Base-by-base conservation (phyloP, 1,284 basidiomycete genomes). In the Tetrapyrgos nigripes region DNA sequence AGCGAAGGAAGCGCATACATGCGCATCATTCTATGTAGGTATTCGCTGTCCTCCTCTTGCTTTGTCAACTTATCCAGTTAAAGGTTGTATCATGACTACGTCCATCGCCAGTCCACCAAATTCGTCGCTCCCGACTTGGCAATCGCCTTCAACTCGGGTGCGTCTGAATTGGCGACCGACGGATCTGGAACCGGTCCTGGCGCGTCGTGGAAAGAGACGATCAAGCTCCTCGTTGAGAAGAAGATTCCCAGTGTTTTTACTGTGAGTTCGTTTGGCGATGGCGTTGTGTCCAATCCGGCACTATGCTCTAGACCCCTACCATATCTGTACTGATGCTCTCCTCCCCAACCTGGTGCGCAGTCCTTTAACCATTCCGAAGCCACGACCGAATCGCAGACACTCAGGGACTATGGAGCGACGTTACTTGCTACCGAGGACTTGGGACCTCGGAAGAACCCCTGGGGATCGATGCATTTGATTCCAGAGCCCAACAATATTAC, bases 71-170 rank as follows among this genome's bases (percentile, higher is more conserved):
- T 14, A 33, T 48, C 14, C 14, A 19, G 6, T 8, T 33, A 11
- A 47, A 71, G 70, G 28, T 63, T 64, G 4, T 74, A 74, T 48
- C 72, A 74, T 47, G 60, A 62, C 10, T 71, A 60, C 58, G 63
- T 68, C 17, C 24, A 40, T 4, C 59, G 55, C 2, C 56, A 61
- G 29, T 68, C 58, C 1, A 26, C 23, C n/a, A 44, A 46, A 27
- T 69, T 67, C 58, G 58, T 47, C 14, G 65, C 59, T 21, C 74
- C 73, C 1, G 72, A 73, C 48, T 63, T 76, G 11, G 70, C 70
- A 2, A 61, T 74, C 29, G 73, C 71, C 1, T 75, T 75, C 63
- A 72, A 75, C 54, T 70, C 71, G 14, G 71, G 72, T 1, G 58
- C 64, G 11, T 69, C 67, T 0, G 64, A 67, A 33, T 60, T 52